Evolutionary conservation across 495 filamentous ascomycete genomes (phyloP), one percentile per base, ranked within the genome.

Genomic region (Hyphodiscus hymeniophilus): DNA sequence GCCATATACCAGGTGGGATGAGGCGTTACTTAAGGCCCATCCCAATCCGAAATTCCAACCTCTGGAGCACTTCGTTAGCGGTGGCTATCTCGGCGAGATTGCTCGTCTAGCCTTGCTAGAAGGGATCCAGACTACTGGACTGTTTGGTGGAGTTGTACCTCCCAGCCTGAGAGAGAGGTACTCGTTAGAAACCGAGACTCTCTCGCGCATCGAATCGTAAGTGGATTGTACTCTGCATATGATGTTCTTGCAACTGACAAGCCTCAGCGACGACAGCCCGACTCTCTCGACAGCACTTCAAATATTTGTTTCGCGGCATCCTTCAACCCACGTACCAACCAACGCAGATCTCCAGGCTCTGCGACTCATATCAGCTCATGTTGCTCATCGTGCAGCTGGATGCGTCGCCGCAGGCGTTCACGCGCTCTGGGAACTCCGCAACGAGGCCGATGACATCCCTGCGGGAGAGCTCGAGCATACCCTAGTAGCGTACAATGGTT

Each of bases 81-180:
- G 88, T 5, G 81, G 81, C 31, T 94, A 94, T 60, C 75, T 94
- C 3, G 88, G 88, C 18, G 88, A 94, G 69, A 73, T 94, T 4
- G 80, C 82, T 44, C 77, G 88, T 3, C 60, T 86, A 5, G 76
- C 80, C 2, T 67, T 87, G 36, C 64, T 83, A 24, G 85, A 90
- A 23, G 81, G 76, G 0, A 69, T 82, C 38, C 51, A 72, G 17
- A 69, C 66, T 3, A 68, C 71, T 0, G 72, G 72, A 7, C 51
- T 83, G 1, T 71, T 85, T 42, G 68, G 70, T 40, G 80, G 79
- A 6, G 56, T 74, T 20, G 56, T 83, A 7, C 79, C 80, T 15
- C 64, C 68, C 0, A 67, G 67, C 1, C 54, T 84, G 10, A 52
- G 52, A 21, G 66, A 69, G 20, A 66, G 69, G 2, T 85, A 85